Evolutionary conservation across 1,139 yeast species (phyloP), one percentile per base, ranked within the genome.

Genomic region (Schwanniomyces etchellsii): DNA sequence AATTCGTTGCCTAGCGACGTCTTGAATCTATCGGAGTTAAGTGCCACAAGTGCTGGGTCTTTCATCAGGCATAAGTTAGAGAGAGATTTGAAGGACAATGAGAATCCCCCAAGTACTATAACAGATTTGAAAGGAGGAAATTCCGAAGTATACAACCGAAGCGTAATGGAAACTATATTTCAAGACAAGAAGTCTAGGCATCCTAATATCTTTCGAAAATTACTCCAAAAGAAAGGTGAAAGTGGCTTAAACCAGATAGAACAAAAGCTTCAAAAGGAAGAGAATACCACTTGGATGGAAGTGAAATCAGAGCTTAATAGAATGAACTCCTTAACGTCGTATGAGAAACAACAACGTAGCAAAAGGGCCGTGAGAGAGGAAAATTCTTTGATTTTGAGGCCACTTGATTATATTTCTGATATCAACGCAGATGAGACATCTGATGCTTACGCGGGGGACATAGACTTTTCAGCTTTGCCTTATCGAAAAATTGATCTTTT

Each of bases 21-120:
- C 5, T 58, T 68, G 40, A 68, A 67, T 37, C 49, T 67, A 36
- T 70, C 77, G 27, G 91, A 83, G 48, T 72, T 83, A 35, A 81
- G 93, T 59, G 95, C 95, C 4, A 84, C 95, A 0, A 81, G 93
- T 44, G 95, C 95, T 2, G 95, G 94, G 0, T 83, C 94, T 9
- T 77, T 78, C 38, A 75, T 78, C 32, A 71, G 94, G 45, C 91
- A 85, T 48, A 78, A 74, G 45, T 64, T 60, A 49, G 77, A 77
- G 37, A 64, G 63, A 42, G 64, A 59, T 31, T 37, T 53, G 27
- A 23, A 11, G 14, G 14, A 14, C 13, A 7, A 23, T 7, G 14
- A 10, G 7, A 9, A 18, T 9, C 9, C 9, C n/a, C 10, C 21
- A 9, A 23, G 14, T n/a, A 14, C 9, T n/a, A 13, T n/a, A 13